Base-by-base conservation (phyloP, 164 flowering plant species). In the Kingdonia uniflora region DNA sequence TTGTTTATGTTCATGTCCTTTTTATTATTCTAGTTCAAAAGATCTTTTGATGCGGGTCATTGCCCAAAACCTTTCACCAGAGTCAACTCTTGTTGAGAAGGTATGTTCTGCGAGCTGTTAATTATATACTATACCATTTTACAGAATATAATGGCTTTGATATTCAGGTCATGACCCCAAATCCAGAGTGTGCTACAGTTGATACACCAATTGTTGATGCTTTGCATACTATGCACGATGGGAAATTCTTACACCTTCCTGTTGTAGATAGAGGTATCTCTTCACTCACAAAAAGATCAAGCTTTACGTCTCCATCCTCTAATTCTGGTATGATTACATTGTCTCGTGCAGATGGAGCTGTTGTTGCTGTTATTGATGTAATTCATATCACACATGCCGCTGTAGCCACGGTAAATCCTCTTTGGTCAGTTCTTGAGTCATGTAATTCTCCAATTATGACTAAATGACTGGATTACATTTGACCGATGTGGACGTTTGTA, bases 201-300 rank as follows among this genome's bases (percentile, higher is more conserved):
- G 99, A 89, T 59, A 87, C 95, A 22, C 92, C 99, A 35, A 89
- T 94, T 59, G 96, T 94, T 59, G 97, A 94, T 76, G 97, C 99
- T 67, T 65, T 94, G 62, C 97, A 94, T 65, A 76, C 72, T 47
- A 94, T 94, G 99, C 97, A 94, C 72, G 95, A 94, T 66, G 96
- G 96, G 22, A 89, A 87, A 64, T 89, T 94, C 65, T 78, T 94
- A 66, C 99, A 94, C 66, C 92, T 94, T 53, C 99, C 99, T 52
- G 95, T 94, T 49, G 75, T 81, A 15, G 85, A 89, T 71, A 79
- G 68, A 78, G 97, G 99, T 94, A 71, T 41, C 21, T 46, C 16
- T 45, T 2, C 35, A 43, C 11, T n/a, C 14, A 26, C 41, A 19
- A 38, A 24, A 22, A 49, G 14, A 25, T 11, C 35, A 29, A 3